Percentiles rank a stretch among this genome's conserved stretches.
Evolutionary conservation across 108 stramenopile species (phyloP).

Genomic region (Cylindrotheca fusiformis): DNA sequence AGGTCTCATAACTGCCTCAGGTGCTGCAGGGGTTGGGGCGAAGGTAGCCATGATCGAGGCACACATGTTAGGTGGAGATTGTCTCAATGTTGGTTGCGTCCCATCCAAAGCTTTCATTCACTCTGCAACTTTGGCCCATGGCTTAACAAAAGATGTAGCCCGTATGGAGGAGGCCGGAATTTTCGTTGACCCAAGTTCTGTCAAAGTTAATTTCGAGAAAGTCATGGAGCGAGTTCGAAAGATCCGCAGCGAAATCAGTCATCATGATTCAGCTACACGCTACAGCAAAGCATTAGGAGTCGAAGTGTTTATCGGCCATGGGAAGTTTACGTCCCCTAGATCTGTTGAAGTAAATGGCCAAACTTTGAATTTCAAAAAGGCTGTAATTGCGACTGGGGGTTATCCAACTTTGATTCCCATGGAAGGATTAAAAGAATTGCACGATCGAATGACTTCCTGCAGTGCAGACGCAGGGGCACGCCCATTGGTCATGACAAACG

Average conservation of each 20-base stretch:
- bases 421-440: constrained; percentile 54
- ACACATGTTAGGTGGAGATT: constrained; percentile 85
- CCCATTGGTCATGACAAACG: constrained; percentile 79
- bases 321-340: constrained; percentile 46
- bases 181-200: constrained; percentile 40
- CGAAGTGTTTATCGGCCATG: constrained; percentile 60
- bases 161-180: constrained; percentile 65
- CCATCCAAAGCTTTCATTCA: constrained; percentile 83
- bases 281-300: constrained; percentile 69
- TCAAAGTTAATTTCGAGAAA: constrained; percentile 77
- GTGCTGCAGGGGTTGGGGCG: constrained; percentile 72
- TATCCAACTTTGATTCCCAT: constrained; percentile 67
- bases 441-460: constrained; percentile 34
- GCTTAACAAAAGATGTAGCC: constrained; percentile 41
- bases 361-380: constrained; percentile 62
- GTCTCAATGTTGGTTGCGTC: constrained; percentile 91
- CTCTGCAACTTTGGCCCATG: constrained; percentile 59
- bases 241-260: constrained; percentile 68
- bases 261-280: constrained; percentile 78
- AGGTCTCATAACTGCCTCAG: constrained; percentile 73
- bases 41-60: constrained; percentile 84
- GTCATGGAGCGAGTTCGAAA: constrained; percentile 84
- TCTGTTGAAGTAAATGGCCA: constrained; percentile 58
- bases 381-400: constrained; percentile 85
- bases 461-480: constrained; percentile 16